Conservation (phyloP, 345 rosid species). For the Citrus cavaleriei region DNA sequence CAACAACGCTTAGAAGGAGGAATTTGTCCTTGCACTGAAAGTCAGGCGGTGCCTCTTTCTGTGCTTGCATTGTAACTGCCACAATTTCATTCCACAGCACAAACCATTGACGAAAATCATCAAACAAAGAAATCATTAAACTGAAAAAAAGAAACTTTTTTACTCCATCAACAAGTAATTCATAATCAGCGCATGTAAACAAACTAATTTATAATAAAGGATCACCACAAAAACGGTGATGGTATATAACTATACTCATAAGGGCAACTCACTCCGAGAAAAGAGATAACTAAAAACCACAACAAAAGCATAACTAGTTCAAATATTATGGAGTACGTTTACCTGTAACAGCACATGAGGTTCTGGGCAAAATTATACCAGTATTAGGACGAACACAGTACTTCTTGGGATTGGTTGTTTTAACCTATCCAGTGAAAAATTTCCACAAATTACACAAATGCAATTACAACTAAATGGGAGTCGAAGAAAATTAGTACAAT, state of each 20-base stretch:
- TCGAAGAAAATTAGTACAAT: background rate
- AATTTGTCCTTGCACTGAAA: constrained; percentile 92
- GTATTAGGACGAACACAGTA: constrained; percentile 86
- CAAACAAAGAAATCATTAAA: background rate
- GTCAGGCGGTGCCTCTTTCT: constrained; percentile 72
- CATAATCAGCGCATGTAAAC: too few relatives aligned
- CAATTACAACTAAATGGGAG: background rate
- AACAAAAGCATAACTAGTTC: background rate
- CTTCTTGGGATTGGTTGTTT: constrained; percentile 83
- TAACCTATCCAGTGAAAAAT: constrained; percentile 45
- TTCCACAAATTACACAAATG: background rate
- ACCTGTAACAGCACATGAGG: constrained; percentile 69
- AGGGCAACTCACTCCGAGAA: background rate
- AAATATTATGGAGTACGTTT: background rate
- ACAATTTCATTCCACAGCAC: constrained; percentile 15
- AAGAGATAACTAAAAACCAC: background rate
- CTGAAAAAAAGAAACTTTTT: background rate
- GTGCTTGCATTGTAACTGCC: constrained; percentile 92
- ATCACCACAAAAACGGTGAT: too few relatives aligned
- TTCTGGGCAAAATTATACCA: constrained; percentile 63
- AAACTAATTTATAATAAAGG: too few relatives aligned
- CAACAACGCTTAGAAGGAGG: constrained; percentile 71
- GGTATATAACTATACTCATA: too few relatives aligned
- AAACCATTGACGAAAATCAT: background rate
- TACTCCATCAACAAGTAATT: background rate